Evolutionary conservation across 345 rosid genomes (phyloP), one percentile per base, ranked within the genome.

Genomic region (Syzygium oleosum): DNA sequence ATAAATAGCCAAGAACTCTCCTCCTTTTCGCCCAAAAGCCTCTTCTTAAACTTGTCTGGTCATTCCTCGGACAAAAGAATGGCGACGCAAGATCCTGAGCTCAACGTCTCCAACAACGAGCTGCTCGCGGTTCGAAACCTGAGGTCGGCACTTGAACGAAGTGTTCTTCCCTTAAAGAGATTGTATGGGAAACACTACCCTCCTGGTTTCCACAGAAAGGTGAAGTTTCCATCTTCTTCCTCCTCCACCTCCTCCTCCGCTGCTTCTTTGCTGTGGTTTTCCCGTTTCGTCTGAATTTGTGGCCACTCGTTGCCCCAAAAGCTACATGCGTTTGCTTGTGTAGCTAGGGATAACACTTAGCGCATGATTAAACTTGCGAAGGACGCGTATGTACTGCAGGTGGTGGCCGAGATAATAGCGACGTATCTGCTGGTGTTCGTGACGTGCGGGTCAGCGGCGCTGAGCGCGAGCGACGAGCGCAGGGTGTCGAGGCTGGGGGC

Each of bases 381-480:
- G 59, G n/a, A 19, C 56, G 9, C 38, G 19, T 61, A 61, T 61
- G 34, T 61, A n/a, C 6, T 31, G 38, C 91, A 93, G 97, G 93
- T 95, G 84, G 56, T 91, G 52, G 95, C 97, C 25, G 97, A 95
- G 91, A 27, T 87, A 9, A 90, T 94, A 90, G 95, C 95, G 2
- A 95, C 97, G 2, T 94, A 80, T 58, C 85, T 95, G 88, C 52
- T 95, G 90, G 96, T 95, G 38, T 95, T 95, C 54, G 95, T 93
- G 90, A 92, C 95, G 9, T 91, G 95, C 85, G 96, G 95, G 3
- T 61, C 93, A 1, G 94, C 92, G 3, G 93, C 94, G 5, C 80
- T 95, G 7, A 91, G 94, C 59, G 88, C 65, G 21, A 61, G 27
- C 5, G 94, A 94, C 51, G 93, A 92, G 54, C 21, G 49, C 5